A percentile compares a stretch with the other conserved stretches of the same genome.
These are phyloP conservation scores for Claviceps pazoutovae DNA, from an alignment of 2,329 filamentous ascomycete genomes.

Conservation along the genomic window DNA sequence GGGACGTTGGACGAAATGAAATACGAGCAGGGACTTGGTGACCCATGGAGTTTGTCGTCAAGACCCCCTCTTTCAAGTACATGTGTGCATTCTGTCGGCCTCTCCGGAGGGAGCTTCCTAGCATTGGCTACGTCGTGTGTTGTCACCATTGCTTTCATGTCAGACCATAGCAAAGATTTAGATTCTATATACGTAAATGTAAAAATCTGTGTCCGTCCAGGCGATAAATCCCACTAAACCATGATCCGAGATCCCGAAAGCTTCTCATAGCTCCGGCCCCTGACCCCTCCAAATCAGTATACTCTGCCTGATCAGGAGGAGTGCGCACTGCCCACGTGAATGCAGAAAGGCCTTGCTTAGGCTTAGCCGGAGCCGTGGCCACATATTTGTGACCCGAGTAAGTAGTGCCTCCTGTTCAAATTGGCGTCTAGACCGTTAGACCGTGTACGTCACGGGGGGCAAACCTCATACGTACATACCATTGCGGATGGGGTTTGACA, in stretches of 20 bases:
- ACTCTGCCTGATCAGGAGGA: background rate
- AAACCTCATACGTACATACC: background rate
- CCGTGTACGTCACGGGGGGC: slow-evolving; percentile 1
- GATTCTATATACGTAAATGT: background rate
- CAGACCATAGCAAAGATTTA: background rate
- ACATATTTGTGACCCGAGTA: background rate
- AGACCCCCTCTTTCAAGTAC: background rate
- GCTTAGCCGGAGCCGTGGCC: background rate
- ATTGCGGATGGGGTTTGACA: background rate
- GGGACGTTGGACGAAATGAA: background rate
- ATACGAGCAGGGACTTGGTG: background rate
- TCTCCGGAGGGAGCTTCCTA: background rate
- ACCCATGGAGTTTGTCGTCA: background rate
- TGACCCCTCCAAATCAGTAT: background rate
- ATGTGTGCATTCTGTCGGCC: background rate
- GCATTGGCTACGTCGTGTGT: background rate
- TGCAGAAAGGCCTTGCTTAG: slow-evolving; percentile 1
- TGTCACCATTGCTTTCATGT: background rate
- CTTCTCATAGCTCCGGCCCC: background rate
- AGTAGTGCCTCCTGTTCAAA: background rate
- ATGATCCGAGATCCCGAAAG: background rate
- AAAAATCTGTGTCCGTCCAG: background rate
- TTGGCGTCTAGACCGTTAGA: slow-evolving; percentile 2
- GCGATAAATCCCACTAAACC: background rate
- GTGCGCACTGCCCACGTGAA: slow-evolving; percentile 1